Conservation (phyloP, 148 eudicot species). For the Rhododendron mucronatum region DNA sequence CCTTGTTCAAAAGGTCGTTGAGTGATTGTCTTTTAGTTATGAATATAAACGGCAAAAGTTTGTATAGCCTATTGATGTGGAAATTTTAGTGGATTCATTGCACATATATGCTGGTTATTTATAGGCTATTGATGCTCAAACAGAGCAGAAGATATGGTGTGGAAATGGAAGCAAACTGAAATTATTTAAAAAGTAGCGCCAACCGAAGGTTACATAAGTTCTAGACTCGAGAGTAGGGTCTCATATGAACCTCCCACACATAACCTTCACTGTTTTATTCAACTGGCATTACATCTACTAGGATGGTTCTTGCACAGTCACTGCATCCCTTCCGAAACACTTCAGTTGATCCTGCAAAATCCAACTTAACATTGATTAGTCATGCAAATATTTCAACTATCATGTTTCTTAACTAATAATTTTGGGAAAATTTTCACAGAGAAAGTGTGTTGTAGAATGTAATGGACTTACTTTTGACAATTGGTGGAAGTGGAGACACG, state of each 20-base stretch:
- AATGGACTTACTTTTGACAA: conserved; percentile 27
- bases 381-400: background rate
- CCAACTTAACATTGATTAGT: background rate
- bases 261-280: conserved; percentile 14
- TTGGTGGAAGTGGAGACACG: conserved; percentile 27
- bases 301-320: background rate
- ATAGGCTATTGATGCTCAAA: background rate
- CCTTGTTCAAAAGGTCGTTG: background rate
- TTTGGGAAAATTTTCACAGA: background rate
- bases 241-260: background rate
- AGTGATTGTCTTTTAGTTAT: background rate
- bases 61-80: background rate
- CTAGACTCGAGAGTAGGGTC: background rate
- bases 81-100: background rate
- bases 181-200: background rate
- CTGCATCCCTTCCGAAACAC: background rate
- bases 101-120: background rate
- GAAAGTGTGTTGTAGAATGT: background rate
- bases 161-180: background rate
- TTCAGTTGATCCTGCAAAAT: conserved; percentile 14
- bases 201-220: conserved; percentile 1
- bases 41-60: background rate
- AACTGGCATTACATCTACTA: background rate
- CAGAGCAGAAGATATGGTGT: background rate
- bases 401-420: background rate